Percentiles rank a stretch among this genome's conserved stretches.
Conservation (phyloP, 73 alveolate genomes). For the Urostyla sp. region DNA sequence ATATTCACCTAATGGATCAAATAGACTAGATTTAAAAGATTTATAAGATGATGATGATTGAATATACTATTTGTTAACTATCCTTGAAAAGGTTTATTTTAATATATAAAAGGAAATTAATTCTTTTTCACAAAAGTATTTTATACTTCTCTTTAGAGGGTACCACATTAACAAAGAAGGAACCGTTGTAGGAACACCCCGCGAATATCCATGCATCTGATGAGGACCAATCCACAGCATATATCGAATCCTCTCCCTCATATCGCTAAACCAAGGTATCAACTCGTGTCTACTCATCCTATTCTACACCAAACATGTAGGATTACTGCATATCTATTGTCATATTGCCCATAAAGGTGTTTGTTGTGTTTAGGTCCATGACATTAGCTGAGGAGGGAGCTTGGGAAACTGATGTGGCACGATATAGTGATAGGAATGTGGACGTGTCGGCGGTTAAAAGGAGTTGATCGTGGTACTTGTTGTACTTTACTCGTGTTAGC, state of each 20-base stretch:
- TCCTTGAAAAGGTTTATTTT: background rate
- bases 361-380: slow-evolving; percentile 23
- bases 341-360: background rate
- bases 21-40: background rate
- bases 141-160: slow-evolving; percentile 90
- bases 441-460: slow-evolving; percentile 71
- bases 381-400: slow-evolving; percentile 41
- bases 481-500: slow-evolving; percentile 74
- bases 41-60: background rate
- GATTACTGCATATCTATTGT: background rate
- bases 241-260: slow-evolving; percentile 87
- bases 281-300: too few relatives aligned
- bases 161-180: slow-evolving; percentile 84
- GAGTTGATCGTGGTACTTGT: slow-evolving; percentile 76
- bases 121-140: slow-evolving; percentile 71
- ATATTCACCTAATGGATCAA: too few relatives aligned
- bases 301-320: background rate
- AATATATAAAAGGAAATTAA: background rate
- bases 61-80: background rate
- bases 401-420: slow-evolving; percentile 70
- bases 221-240: slow-evolving; percentile 87
- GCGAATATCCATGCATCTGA: slow-evolving; percentile 95
- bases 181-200: slow-evolving; percentile 87
- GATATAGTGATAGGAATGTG: slow-evolving; percentile 72
- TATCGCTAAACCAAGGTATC: too few relatives aligned